These are phyloP conservation scores for Apiospora phragmitis DNA, from an alignment of 2,329 filamentous ascomycete species.

Conservation along the genomic window DNA sequence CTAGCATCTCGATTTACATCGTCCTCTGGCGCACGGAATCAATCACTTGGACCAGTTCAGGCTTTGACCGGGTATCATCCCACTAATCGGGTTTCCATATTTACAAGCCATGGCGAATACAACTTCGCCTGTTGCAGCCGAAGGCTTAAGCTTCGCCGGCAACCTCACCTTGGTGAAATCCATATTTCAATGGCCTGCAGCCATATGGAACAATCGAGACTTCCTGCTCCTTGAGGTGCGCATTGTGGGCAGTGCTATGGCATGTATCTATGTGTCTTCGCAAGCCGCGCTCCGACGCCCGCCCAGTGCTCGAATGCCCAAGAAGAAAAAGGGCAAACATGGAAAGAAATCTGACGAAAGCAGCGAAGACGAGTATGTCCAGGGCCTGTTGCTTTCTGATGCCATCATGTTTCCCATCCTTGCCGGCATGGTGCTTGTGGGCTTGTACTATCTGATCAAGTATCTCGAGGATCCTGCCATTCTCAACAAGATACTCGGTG, in stretches of 20 bases:
- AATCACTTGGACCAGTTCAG: background rate
- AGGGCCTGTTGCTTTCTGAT: slow-evolving; percentile 72
- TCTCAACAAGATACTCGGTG: slow-evolving; percentile 79
- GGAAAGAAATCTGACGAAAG: slow-evolving; percentile 40
- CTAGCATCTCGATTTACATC: background rate
- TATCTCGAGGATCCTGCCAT: slow-evolving; percentile 80
- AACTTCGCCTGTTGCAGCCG: slow-evolving; percentile 20
- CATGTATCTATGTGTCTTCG: slow-evolving; percentile 81
- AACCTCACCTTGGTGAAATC: slow-evolving; percentile 31
- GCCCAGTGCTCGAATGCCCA: slow-evolving; percentile 69
- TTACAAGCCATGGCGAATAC: slow-evolving; percentile 17
- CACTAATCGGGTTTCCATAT: background rate
- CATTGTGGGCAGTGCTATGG: slow-evolving; percentile 66
- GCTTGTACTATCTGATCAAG: slow-evolving; percentile 86
- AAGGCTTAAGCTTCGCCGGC: slow-evolving; percentile 22
- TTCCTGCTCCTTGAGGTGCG: slow-evolving; percentile 48
- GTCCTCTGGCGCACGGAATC: background rate
- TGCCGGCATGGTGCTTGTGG: slow-evolving; percentile 69
- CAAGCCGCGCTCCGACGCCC: slow-evolving; percentile 85
- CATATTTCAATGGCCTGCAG: slow-evolving; percentile 29
- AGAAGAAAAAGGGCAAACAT: slow-evolving; percentile 39
- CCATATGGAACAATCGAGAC: slow-evolving; percentile 33
- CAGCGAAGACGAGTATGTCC: slow-evolving; percentile 54
- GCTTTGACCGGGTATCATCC: too few species aligned
- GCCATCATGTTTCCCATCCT: slow-evolving; percentile 82